Percentiles rank a stretch among this genome's conserved stretches.
Conservation (phyloP, 352 stramenopile genomes). For the Phytophthora megakarya region DNA sequence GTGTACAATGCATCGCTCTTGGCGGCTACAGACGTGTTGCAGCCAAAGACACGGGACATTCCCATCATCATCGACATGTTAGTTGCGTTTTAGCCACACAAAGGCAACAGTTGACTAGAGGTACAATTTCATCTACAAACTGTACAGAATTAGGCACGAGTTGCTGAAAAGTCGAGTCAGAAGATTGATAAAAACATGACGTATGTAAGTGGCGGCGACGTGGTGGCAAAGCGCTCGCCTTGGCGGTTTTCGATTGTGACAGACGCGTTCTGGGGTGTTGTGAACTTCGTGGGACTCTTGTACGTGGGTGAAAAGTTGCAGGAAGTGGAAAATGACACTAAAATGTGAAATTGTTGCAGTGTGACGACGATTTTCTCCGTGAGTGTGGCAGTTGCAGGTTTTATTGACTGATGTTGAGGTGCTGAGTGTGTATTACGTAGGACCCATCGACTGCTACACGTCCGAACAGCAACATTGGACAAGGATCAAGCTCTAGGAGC, state of each 20-base stretch:
- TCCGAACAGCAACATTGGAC: constrained; percentile 39
- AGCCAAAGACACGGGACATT: constrained; percentile 68
- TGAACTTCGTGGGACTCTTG: constrained; percentile 83
- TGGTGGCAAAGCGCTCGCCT: constrained; percentile 68
- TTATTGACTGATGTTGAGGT: neutral
- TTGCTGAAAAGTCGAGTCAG: constrained; percentile 12
- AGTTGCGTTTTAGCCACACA: constrained; percentile 23
- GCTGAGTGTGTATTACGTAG: constrained; percentile 30
- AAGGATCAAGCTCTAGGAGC: constrained; percentile 25
- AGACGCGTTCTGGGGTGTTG: constrained; percentile 70
- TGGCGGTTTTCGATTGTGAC: constrained; percentile 75
- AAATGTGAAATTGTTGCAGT: constrained; percentile 6
- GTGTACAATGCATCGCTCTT: constrained; percentile 54
- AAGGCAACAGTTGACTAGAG: neutral
- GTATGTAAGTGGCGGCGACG: constrained; percentile 63
- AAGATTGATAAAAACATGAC: constrained; percentile 42
- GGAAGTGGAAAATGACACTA: neutral
- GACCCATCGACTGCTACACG: constrained; percentile 50
- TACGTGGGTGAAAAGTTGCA: constrained; percentile 36
- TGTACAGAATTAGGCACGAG: constrained; percentile 1
- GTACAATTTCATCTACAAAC: neutral
- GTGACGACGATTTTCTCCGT: constrained; percentile 70
- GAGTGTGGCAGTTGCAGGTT: neutral
- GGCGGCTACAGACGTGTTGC: constrained; percentile 31
- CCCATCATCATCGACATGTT: constrained; percentile 80